phyloP scores from a whole-genome alignment of 768 basidiomycete genomes.

The Rhodotorula kratochvilovae region DNA sequence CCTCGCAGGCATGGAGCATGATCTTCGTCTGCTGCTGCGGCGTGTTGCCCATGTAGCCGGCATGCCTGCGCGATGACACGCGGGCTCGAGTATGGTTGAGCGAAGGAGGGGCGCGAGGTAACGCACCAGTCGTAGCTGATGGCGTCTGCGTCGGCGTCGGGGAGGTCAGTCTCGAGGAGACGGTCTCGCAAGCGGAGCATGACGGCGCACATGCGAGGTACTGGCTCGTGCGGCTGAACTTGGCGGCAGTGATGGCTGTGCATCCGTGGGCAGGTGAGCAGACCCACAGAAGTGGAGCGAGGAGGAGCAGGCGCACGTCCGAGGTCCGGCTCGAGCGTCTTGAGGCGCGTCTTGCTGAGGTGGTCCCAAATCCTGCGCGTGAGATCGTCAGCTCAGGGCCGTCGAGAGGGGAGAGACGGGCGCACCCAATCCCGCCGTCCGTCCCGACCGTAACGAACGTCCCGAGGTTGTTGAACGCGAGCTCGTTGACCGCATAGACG shows the following conservation, averaged over 20 bases:
- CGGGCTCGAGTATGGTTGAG: rapidly evolving
- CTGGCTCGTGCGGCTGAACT: conserved; percentile 78
- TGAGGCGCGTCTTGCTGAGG: conserved; percentile 46
- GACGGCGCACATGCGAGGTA: conserved; percentile 69
- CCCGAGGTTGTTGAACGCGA: conserved; percentile 75
- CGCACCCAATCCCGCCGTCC: conserved; percentile 79
- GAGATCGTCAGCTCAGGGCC: background rate
- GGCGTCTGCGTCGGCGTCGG: conserved; percentile 52
- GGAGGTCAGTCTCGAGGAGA: background rate
- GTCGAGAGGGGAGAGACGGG: conserved; percentile 59
- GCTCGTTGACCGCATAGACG: conserved; percentile 77
- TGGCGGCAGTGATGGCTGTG: conserved; percentile 62
- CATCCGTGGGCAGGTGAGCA: too few species aligned
- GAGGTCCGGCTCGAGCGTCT: conserved; percentile 61
- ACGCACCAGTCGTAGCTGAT: conserved; percentile 49
- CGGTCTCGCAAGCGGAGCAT: background rate
- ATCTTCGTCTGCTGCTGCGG: background rate
- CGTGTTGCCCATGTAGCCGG: background rate
- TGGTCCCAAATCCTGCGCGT: conserved; percentile 4
- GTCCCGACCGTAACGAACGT: conserved; percentile 75
- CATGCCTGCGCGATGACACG: background rate
- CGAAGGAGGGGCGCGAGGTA: background rate
- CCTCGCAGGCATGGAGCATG: background rate
- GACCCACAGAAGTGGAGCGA: background rate
- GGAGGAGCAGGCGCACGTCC: conserved; percentile 50